These are phyloP conservation scores for Phytomonas francai DNA, from an alignment of 208 protist genomes.

Conservation along the genomic window DNA sequence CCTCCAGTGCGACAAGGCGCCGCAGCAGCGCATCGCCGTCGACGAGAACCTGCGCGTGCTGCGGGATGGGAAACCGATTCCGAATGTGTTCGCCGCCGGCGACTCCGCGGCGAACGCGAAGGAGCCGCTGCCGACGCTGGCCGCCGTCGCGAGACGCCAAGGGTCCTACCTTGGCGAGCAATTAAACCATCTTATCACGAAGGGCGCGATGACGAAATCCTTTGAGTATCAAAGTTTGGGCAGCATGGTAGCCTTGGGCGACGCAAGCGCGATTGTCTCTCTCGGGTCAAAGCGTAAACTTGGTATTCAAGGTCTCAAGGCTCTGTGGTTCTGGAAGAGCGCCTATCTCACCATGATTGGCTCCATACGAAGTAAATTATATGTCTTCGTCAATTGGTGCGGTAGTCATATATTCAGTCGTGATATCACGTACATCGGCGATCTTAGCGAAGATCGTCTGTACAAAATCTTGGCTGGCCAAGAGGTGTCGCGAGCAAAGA, in stretches of 20 bases:
- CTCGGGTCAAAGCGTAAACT: constrained; percentile 45
- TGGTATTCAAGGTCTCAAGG: constrained; percentile 70
- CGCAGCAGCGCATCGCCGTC: constrained; percentile 55
- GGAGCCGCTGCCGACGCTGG: constrained; percentile 60
- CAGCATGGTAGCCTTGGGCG: constrained; percentile 73
- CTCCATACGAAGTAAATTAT: constrained; percentile 71
- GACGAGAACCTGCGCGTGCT: constrained; percentile 67
- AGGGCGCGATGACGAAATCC: constrained; percentile 15
- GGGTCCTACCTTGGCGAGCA: constrained; percentile 67
- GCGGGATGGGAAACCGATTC: constrained; percentile 51
- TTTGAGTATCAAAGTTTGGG: constrained; percentile 79
- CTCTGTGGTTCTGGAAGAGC: constrained; percentile 78
- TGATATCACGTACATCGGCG: constrained; percentile 80
- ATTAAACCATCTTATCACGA: constrained; percentile 42
- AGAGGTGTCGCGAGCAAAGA: constrained; percentile 54
- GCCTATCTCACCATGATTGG: constrained; percentile 83
- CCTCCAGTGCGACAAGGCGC: constrained; percentile 63
- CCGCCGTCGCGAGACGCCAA: constrained; percentile 78
- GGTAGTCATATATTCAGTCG: constrained; percentile 75
- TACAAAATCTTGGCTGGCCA: constrained; percentile 49
- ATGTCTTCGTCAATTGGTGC: constrained; percentile 79
- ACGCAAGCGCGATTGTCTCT: constrained; percentile 54
- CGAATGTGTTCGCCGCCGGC: constrained; percentile 76
- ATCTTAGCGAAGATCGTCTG: constrained; percentile 66
- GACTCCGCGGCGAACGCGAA: constrained; percentile 68